Percentiles rank a stretch among this genome's conserved stretches.
Conservation (phyloP, 1,284 basidiomycete genomes). For the Rhizopogon parksii region DNA sequence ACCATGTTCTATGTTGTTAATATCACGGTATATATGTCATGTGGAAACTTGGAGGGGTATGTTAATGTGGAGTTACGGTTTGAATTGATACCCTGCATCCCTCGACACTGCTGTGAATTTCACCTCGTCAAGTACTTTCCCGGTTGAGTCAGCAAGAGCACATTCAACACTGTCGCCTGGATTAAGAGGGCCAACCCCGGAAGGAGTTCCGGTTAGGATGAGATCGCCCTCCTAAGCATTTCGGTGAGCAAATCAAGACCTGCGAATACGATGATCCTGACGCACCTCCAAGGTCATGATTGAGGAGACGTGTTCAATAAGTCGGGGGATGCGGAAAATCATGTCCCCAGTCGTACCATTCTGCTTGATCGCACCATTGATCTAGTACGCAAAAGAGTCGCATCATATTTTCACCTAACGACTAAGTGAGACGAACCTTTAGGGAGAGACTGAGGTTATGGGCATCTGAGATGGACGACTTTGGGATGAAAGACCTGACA, state of each 20-base stretch:
- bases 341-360: constrained; percentile 83
- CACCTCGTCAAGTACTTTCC: constrained; percentile 57
- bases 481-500: constrained; percentile 73
- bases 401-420: not conserved
- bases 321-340: constrained; percentile 88
- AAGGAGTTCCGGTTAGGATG: constrained; percentile 84
- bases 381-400: constrained; percentile 33
- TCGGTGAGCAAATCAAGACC: not conserved
- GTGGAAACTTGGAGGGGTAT: not conserved
- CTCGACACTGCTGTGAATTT: constrained; percentile 63
- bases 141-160: constrained; percentile 53
- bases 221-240: constrained; percentile 74
- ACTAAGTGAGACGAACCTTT: constrained; percentile 41
- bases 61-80: constrained; percentile 13
- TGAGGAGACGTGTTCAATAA: constrained; percentile 87
- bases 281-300: constrained; percentile 93
- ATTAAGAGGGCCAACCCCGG: constrained; percentile 77
- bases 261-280: not conserved
- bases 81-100: constrained; percentile 65
- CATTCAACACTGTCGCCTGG: constrained; percentile 81
- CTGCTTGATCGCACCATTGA: constrained; percentile 83
- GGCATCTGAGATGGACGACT: constrained; percentile 62
- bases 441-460: constrained; percentile 72
- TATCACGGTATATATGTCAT: constrained; percentile 14
- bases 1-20: constrained; percentile 4